phyloP scores from a whole-genome alignment of 1,284 basidiomycete genomes.

The Austroboletus novae-zelandiae region DNA sequence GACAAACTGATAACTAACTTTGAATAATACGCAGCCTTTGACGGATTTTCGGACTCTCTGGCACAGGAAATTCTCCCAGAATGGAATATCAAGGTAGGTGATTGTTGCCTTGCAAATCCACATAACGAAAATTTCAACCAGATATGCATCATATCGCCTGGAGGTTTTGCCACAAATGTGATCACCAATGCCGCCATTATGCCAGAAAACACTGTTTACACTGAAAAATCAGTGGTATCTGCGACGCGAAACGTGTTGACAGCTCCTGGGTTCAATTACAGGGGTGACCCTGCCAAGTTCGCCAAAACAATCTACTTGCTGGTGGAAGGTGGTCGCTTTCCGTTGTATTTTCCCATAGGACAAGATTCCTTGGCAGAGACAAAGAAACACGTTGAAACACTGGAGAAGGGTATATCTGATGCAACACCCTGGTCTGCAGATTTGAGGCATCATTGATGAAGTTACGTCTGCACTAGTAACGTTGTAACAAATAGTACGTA shows the following conservation, averaged over 20 bases:
- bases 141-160: slow-evolving; percentile 18
- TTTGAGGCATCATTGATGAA: background rate
- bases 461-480: background rate
- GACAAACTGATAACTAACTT: background rate
- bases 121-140: background rate
- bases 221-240: background rate
- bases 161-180: slow-evolving; percentile 2
- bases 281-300: slow-evolving; percentile 6
- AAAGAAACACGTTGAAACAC: background rate
- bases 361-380: slow-evolving; percentile 1
- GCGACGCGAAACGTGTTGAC: background rate
- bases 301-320: background rate
- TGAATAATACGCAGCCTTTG: slow-evolving; percentile 7
- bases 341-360: slow-evolving; percentile 9
- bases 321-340: slow-evolving; percentile 2
- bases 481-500: too few relatives aligned
- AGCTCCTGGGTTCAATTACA: background rate
- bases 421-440: slow-evolving; percentile 10
- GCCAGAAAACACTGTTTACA: slow-evolving; percentile 4
- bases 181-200: background rate
- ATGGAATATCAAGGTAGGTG: slow-evolving; percentile 26
- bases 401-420: slow-evolving; percentile 1
- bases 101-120: background rate
- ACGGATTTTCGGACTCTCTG: slow-evolving; percentile 17
- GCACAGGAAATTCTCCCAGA: slow-evolving; percentile 16